Percentiles rank a stretch among this genome's conserved stretches.
Evolutionary conservation across 2,329 filamentous ascomycete genomes (phyloP).

Genomic region (Scorias spongiosa): DNA sequence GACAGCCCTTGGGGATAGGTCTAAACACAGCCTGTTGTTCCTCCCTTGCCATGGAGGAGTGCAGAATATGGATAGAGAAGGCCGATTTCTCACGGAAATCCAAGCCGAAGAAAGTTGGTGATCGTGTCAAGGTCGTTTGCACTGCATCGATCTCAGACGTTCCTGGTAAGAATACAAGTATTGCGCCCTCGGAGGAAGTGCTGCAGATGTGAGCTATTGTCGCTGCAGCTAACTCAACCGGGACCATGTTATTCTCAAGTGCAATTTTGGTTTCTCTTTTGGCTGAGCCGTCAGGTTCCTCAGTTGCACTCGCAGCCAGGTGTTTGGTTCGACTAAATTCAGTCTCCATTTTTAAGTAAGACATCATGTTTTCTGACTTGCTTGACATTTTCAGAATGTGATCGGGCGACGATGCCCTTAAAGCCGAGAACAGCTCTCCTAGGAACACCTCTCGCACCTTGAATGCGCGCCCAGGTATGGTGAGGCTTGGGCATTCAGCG

Average conservation of each 20-base stretch:
- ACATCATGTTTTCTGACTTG: background rate
- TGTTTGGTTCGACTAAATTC: slow-evolving; percentile 3
- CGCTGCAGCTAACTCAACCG: slow-evolving; percentile 27
- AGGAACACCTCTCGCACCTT: slow-evolving; percentile 29
- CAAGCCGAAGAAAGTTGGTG: slow-evolving; percentile 18
- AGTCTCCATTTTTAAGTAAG: slow-evolving; percentile 10
- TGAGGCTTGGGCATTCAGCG: slow-evolving; percentile 26
- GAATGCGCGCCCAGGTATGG: slow-evolving; percentile 30
- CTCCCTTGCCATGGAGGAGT: slow-evolving; percentile 28
- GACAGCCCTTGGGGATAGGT: slow-evolving; percentile 23
- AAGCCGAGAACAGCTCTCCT: slow-evolving; percentile 22
- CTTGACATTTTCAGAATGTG: too few species aligned
- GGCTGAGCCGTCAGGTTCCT: too few species aligned
- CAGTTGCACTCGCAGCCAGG: too few species aligned
- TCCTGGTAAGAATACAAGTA: slow-evolving; percentile 36
- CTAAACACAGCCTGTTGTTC: slow-evolving; percentile 30
- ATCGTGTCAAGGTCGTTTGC: slow-evolving; percentile 16
- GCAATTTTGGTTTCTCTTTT: slow-evolving; percentile 1
- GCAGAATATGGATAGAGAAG: slow-evolving; percentile 32
- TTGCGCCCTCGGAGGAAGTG: slow-evolving; percentile 28
- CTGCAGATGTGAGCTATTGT: slow-evolving; percentile 32
- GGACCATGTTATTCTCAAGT: slow-evolving; percentile 22
- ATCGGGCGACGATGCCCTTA: slow-evolving; percentile 6
- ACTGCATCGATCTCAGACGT: slow-evolving; percentile 24
- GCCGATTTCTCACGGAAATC: slow-evolving; percentile 25